phyloP scores from a whole-genome alignment of 805 yeast species.

The Spathaspora passalidarum region DNA sequence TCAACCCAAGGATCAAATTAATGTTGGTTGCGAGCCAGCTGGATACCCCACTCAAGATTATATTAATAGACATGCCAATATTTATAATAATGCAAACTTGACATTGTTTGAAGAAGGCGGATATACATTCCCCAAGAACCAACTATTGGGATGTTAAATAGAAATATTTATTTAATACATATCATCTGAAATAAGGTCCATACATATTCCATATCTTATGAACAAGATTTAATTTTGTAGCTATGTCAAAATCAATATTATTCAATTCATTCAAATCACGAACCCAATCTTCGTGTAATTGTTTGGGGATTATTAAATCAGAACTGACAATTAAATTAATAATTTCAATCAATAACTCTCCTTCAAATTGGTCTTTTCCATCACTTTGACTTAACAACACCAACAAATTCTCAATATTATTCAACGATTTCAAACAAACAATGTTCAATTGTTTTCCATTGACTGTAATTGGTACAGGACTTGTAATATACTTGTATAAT shows the following conservation, averaged over 20 bases:
- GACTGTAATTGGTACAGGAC: slow-evolving; percentile 26
- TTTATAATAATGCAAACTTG: slow-evolving; percentile 64
- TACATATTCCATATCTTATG: slow-evolving; percentile 63
- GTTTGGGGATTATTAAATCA: slow-evolving; percentile 46
- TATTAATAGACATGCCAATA: slow-evolving; percentile 64
- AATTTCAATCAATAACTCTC: slow-evolving; percentile 65
- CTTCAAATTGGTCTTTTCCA: slow-evolving; percentile 36
- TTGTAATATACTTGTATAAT: slow-evolving; percentile 34
- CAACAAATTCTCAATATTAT: slow-evolving; percentile 57
- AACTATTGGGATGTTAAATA: slow-evolving; percentile 20
- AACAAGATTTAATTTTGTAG: slow-evolving; percentile 45
- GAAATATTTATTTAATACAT: neutral
- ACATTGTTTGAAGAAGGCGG: slow-evolving; percentile 81
- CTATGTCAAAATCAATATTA: slow-evolving; percentile 32
- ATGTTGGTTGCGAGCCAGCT: slow-evolving; percentile 79
- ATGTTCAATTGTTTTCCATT: slow-evolving; percentile 31
- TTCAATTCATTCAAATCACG: slow-evolving; percentile 63
- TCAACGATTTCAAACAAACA: slow-evolving; percentile 44
- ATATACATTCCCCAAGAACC: slow-evolving; percentile 43
- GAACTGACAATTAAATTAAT: slow-evolving; percentile 55
- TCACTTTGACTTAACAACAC: slow-evolving; percentile 5
- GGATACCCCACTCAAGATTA: slow-evolving; percentile 84
- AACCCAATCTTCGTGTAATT: slow-evolving; percentile 51
- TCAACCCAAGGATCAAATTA: slow-evolving; percentile 65
- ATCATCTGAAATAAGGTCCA: slow-evolving; percentile 32